Conservation (phyloP, 371 early-diverging fungal genomes). For the Syncephalastrum racemosum region DNA sequence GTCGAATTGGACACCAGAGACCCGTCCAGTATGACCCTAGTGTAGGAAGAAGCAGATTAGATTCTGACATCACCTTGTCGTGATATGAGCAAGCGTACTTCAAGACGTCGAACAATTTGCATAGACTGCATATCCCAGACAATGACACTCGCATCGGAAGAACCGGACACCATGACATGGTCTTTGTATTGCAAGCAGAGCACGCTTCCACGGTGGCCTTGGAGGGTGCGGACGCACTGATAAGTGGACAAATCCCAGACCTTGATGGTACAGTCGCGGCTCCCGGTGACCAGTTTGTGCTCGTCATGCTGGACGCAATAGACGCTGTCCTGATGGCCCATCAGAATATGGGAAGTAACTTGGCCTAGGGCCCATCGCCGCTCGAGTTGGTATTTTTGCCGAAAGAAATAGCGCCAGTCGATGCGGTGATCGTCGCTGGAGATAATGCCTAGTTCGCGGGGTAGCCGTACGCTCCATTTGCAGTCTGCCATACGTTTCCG, state of each 20-base stretch:
- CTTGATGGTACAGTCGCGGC: conserved; percentile 88
- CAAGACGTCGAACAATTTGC: conserved; percentile 47
- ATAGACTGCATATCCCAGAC: conserved; percentile 79
- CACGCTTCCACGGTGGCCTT: conserved; percentile 89
- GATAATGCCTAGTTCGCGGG: conserved; percentile 4
- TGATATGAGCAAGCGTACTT: conserved; percentile 12
- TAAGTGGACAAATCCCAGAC: conserved; percentile 71
- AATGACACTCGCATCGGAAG: conserved; percentile 86
- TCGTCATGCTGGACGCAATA: conserved; percentile 93
- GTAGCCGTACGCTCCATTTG: conserved; percentile 5
- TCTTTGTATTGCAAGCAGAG: conserved; percentile 86
- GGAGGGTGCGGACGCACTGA: conserved; percentile 67
- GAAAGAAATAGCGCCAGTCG: conserved; percentile 37
- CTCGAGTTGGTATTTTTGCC: conserved; percentile 38
- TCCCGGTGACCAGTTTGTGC: conserved; percentile 85
- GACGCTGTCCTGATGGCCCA: conserved; percentile 91
- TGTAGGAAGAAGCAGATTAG: neutral
- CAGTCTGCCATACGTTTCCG: neutral
- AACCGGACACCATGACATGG: conserved; percentile 84
- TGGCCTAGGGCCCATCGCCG: conserved; percentile 36
- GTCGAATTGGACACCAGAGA: conserved; percentile 80
- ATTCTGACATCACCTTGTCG: neutral
- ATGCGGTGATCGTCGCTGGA: conserved; percentile 1
- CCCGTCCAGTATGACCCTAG: conserved; percentile 74
- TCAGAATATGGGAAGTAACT: conserved; percentile 42